Conservation (phyloP, 2,329 filamentous ascomycete genomes). For the Cercospora zeina region DNA sequence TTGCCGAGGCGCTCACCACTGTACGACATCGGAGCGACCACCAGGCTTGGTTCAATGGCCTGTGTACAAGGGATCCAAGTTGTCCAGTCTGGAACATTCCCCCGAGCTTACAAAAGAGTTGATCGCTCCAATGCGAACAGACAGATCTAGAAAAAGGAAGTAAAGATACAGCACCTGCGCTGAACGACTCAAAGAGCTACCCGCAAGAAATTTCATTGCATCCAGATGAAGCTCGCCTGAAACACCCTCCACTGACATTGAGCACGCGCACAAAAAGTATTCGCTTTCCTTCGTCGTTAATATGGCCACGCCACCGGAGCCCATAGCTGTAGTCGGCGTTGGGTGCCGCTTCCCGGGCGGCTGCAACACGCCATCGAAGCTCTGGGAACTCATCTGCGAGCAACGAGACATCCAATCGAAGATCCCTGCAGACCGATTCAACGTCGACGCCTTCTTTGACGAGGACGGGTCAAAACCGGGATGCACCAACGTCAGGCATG, state of each 20-base stretch:
- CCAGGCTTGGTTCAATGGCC: too few species aligned
- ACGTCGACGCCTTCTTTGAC: conserved; percentile 24
- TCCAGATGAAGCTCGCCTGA: neutral
- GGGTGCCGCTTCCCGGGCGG: conserved; percentile 42
- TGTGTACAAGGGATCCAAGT: too few species aligned
- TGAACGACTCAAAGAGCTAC: too few species aligned
- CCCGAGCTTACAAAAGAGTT: too few species aligned
- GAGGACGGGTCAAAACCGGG: conserved; percentile 15
- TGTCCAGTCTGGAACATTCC: too few species aligned
- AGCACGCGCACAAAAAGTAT: neutral
- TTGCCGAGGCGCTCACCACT: too few species aligned
- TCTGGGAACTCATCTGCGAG: conserved; percentile 24
- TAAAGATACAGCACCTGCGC: too few species aligned
- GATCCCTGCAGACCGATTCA: conserved; percentile 29
- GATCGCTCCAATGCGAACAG: too few species aligned
- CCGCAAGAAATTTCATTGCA: conserved; percentile 10
- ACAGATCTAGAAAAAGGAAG: too few species aligned
- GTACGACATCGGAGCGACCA: too few species aligned
- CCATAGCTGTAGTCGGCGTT: conserved; percentile 50
- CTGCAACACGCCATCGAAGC: conserved; percentile 12
- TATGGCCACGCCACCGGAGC: conserved; percentile 26
- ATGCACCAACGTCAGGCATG: conserved; percentile 26
- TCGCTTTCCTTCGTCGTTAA: neutral
- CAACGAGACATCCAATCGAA: conserved; percentile 12
- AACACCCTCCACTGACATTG: neutral